Percentiles rank a stretch among this genome's conserved stretches.
Evolutionary conservation across 805 yeast species (phyloP).

Genomic region (Wickerhamomyces hampshirensis): DNA sequence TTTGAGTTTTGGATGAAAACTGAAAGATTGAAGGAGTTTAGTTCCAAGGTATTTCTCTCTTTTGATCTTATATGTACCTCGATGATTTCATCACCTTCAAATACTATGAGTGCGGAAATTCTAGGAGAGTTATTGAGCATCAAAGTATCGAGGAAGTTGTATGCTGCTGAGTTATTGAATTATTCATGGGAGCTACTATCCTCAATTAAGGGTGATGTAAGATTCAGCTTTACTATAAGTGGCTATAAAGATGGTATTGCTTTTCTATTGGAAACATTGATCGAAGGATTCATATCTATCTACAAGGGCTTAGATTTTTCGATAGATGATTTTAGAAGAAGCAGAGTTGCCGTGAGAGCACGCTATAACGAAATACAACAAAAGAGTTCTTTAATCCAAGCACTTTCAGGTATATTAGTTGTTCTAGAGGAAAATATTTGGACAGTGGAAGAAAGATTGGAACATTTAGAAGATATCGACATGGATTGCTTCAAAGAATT

Average conservation of each 20-base stretch:
- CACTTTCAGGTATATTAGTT: slow-evolving; percentile 45
- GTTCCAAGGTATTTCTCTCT: slow-evolving; percentile 36
- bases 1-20: slow-evolving; percentile 50
- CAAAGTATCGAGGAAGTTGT: slow-evolving; percentile 37
- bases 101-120: slow-evolving; percentile 48
- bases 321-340: slow-evolving; percentile 37
- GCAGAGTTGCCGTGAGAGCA: slow-evolving; percentile 43
- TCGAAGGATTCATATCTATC: slow-evolving; percentile 27
- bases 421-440: slow-evolving; percentile 54
- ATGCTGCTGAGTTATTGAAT: slow-evolving; percentile 50
- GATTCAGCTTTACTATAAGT: slow-evolving; percentile 45
- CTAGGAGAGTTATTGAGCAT: slow-evolving; percentile 43
- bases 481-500: slow-evolving; percentile 29
- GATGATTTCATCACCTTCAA: slow-evolving; percentile 30
- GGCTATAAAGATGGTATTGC: slow-evolving; percentile 45
- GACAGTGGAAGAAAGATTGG: slow-evolving; percentile 49
- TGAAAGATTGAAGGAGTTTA: slow-evolving; percentile 27
- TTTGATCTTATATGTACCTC: slow-evolving; percentile 37
- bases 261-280: slow-evolving; percentile 30
- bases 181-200: slow-evolving; percentile 55
- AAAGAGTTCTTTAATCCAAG: slow-evolving; percentile 42
- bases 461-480: slow-evolving; percentile 49
- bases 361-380: slow-evolving; percentile 40
- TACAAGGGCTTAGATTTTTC: slow-evolving; percentile 10
- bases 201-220: slow-evolving; percentile 48